Evolutionary conservation across 2,329 filamentous ascomycete species (phyloP).

Genomic region (Neurospora crassa): DNA sequence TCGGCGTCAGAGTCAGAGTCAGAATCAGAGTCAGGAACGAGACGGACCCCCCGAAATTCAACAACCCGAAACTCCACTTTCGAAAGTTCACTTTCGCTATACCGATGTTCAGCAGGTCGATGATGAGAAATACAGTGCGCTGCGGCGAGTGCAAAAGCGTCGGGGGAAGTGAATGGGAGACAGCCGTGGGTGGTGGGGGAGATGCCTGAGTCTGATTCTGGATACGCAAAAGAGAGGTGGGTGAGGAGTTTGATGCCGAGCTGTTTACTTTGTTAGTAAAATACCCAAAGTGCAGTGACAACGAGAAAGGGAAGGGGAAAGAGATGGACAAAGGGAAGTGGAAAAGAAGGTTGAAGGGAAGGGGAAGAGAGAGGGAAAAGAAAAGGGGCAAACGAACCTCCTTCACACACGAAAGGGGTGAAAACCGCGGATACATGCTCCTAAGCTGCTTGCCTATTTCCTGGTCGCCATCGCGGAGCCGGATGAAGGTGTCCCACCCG

Average conservation of each 20-base stretch:
- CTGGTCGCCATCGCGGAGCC: constrained; percentile 35
- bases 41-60: constrained; percentile 22
- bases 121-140: constrained; percentile 24
- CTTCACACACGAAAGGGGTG: constrained; percentile 17
- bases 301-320: too few species aligned
- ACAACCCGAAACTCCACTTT: constrained; percentile 28
- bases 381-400: background rate
- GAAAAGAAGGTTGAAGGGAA: too few species aligned
- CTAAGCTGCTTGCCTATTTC: constrained; percentile 25
- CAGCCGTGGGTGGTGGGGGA: constrained; percentile 19
- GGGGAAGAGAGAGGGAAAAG: too few species aligned
- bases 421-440: constrained; percentile 38
- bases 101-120: constrained; percentile 22
- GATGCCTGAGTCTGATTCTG: background rate
- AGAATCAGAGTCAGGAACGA: too few species aligned
- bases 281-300: too few species aligned
- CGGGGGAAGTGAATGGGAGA: constrained; percentile 22
- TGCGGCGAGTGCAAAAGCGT: constrained; percentile 18
- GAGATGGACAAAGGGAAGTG: too few species aligned
- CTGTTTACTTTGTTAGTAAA: too few species aligned
- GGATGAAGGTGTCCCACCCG: constrained; percentile 31
- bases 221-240: constrained; percentile 18
- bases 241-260: constrained; percentile 26
- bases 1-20: too few species aligned
- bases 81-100: constrained; percentile 21